Percentiles rank a stretch among this genome's conserved stretches.
Conservation (phyloP, 2,329 filamentous ascomycete genomes). For the Aureobasidium sp. region DNA sequence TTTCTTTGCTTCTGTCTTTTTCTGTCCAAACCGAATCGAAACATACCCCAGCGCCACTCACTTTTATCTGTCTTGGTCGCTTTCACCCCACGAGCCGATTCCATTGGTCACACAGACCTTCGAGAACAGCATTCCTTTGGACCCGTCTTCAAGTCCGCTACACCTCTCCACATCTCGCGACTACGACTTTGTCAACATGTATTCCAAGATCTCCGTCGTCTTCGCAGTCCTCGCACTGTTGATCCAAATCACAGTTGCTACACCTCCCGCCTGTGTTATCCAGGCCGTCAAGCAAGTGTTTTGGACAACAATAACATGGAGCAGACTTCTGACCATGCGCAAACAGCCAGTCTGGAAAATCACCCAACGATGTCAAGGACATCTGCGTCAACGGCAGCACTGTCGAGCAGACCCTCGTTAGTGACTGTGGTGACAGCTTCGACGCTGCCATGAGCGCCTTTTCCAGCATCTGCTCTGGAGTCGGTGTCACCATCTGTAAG, state of each 20-base stretch:
- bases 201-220: conserved; percentile 38
- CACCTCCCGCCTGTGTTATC: conserved; percentile 45
- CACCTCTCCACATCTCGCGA: not conserved
- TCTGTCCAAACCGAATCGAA: not conserved
- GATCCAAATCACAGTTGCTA: conserved; percentile 35
- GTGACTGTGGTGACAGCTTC: conserved; percentile 26
- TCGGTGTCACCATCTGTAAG: conserved; percentile 27
- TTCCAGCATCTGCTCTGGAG: conserved; percentile 26
- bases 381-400: conserved; percentile 27
- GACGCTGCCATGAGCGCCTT: conserved; percentile 27
- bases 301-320: not conserved
- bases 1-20: not conserved
- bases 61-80: not conserved
- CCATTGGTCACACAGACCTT: not conserved
- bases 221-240: conserved; percentile 40
- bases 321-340: not conserved
- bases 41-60: not conserved
- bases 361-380: conserved; percentile 27
- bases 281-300: conserved; percentile 42
- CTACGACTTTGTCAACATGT: conserved; percentile 31
- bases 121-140: not conserved
- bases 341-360: conserved; percentile 25
- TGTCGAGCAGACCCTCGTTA: conserved; percentile 24
- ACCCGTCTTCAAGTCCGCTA: not conserved
- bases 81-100: not conserved